These are phyloP conservation scores for Trichoderma oligosporum DNA, from an alignment of 2,329 filamentous ascomycete species.

Conservation along the genomic window DNA sequence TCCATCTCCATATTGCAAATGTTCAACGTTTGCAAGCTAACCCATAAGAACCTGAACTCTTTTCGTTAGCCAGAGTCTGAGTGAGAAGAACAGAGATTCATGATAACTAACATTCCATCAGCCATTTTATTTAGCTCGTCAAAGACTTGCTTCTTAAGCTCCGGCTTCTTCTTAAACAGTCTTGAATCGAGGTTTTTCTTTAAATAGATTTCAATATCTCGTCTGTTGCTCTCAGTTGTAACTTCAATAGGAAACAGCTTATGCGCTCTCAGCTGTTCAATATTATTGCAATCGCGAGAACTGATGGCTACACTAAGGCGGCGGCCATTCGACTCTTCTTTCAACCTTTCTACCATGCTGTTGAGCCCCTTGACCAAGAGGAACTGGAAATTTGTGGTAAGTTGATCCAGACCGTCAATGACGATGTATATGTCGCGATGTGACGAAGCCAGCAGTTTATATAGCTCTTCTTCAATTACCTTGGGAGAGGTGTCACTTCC, in stretches of 20 bases:
- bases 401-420: background rate
- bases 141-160: background rate
- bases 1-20: background rate
- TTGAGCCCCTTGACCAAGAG: background rate
- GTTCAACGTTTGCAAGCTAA: background rate
- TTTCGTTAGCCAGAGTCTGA: background rate
- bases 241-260: background rate
- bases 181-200: background rate
- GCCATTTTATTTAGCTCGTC: background rate
- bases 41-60: background rate
- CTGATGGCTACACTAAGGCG: background rate
- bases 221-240: background rate
- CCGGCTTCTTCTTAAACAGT: background rate
- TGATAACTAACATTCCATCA: background rate
- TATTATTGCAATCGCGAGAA: background rate
- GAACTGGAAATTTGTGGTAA: background rate
- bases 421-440: background rate
- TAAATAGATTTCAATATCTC: background rate
- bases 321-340: background rate
- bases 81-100: background rate
- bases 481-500: background rate
- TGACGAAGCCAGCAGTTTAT: background rate
- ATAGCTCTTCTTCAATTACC: background rate
- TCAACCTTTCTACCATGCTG: background rate
- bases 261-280: background rate